These are phyloP conservation scores for Osmozyma mogii DNA, from an alignment of 805 yeast species.

Conservation along the genomic window DNA sequence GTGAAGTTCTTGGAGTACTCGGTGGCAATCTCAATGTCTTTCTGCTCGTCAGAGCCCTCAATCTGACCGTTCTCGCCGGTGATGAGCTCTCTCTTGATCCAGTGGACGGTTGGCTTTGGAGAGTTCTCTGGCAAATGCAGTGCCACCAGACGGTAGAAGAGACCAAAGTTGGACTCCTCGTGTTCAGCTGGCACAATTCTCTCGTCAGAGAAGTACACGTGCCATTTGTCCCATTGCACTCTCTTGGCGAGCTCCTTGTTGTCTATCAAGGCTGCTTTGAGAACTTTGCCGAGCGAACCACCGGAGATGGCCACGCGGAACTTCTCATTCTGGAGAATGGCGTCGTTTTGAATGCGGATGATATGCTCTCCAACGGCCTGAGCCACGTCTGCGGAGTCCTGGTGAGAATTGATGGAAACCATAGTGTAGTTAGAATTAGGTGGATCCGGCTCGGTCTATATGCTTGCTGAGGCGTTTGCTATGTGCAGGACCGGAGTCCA, in stretches of 20 bases:
- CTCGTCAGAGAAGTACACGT: constrained; percentile 83
- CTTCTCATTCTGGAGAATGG: constrained; percentile 34
- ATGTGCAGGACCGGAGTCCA: no score
- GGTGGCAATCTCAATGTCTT: constrained; percentile 44
- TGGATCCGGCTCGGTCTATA: no score
- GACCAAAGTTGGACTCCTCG: constrained; percentile 79
- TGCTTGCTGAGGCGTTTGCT: no score
- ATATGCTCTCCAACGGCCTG: constrained; percentile 57
- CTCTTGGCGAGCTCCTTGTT: constrained; percentile 35
- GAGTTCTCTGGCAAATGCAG: constrained; percentile 34
- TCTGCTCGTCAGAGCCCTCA: constrained; percentile 39
- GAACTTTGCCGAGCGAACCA: constrained; percentile 77
- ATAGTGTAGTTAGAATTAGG: background rate
- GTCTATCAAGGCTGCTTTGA: constrained; percentile 58
- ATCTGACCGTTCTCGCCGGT: constrained; percentile 39
- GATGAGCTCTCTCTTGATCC: constrained; percentile 58
- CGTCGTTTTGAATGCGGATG: constrained; percentile 52
- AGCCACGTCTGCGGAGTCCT: constrained; percentile 55
- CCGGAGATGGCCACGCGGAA: constrained; percentile 85
- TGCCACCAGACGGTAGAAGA: constrained; percentile 60
- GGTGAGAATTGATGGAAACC: constrained; percentile 34
- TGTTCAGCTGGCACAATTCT: constrained; percentile 78
- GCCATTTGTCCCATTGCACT: constrained; percentile 68
- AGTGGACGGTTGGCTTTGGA: constrained; percentile 49
- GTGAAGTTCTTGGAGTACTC: constrained; percentile 60